A percentile compares a stretch with the other conserved stretches of the same genome.
Conservation (phyloP, 306 rosid species). For the Glycine tomentella region DNA sequence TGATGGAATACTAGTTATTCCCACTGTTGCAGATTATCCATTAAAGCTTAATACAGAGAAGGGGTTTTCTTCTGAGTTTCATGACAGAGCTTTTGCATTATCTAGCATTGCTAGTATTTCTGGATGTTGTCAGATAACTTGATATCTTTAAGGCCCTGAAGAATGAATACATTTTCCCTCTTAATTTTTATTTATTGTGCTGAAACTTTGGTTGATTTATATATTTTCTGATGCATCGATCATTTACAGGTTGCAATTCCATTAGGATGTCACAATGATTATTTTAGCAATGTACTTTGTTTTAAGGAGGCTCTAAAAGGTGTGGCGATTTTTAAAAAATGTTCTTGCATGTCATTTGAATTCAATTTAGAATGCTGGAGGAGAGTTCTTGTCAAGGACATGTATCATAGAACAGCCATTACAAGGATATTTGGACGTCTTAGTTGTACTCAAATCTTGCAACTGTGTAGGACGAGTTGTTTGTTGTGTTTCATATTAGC, state of each 20-base stretch:
- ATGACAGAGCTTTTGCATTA: slow-evolving; percentile 52
- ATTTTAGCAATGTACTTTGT: slow-evolving; percentile 58
- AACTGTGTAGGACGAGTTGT: too few relatives aligned
- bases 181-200: slow-evolving; percentile 37
- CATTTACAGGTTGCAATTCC: slow-evolving; percentile 77
- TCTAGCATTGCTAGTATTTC: slow-evolving; percentile 65
- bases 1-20: slow-evolving; percentile 67
- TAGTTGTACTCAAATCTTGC: too few relatives aligned
- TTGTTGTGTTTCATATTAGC: too few relatives aligned
- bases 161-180: slow-evolving; percentile 18
- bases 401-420: too few relatives aligned
- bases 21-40: slow-evolving; percentile 62
- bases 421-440: too few relatives aligned
- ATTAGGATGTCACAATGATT: slow-evolving; percentile 65
- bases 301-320: slow-evolving; percentile 81
- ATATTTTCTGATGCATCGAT: slow-evolving; percentile 21
- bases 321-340: slow-evolving; percentile 32
- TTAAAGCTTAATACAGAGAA: slow-evolving; percentile 54
- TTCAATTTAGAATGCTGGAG: slow-evolving; percentile 14
- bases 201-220: slow-evolving; percentile 32
- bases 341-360: slow-evolving; percentile 8
- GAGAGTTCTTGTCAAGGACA: not conserved
- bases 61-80: slow-evolving; percentile 54
- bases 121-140: slow-evolving; percentile 78
- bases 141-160: slow-evolving; percentile 34